A percentile compares a stretch with the other conserved stretches of the same genome.
Conservation (phyloP, 768 basidiomycete species). For the Tephrocybe sp. region DNA sequence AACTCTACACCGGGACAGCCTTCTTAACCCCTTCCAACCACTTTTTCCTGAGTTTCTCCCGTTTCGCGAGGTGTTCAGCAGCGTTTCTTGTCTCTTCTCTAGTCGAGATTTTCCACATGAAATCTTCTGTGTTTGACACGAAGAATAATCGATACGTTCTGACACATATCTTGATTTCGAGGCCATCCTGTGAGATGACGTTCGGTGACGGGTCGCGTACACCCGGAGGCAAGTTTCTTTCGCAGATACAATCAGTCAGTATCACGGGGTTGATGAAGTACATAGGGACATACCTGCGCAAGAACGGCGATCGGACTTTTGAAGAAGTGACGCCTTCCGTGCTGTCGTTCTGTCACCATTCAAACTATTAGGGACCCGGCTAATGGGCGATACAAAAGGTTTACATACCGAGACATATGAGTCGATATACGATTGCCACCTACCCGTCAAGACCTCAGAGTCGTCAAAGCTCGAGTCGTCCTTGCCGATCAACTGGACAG, state of each 20-base stretch:
- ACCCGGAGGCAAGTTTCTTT: conserved; percentile 39
- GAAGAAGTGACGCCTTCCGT: conserved; percentile 51
- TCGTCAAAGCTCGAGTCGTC: conserved; percentile 77
- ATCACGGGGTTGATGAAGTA: not conserved
- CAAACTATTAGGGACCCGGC: not conserved
- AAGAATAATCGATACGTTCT: conserved; percentile 82
- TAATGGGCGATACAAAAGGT: not conserved
- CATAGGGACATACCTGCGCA: conserved; percentile 53
- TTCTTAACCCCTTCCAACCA: conserved; percentile 33
- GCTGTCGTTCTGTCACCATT: conserved; percentile 46
- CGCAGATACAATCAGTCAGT: conserved; percentile 4
- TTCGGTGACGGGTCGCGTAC: conserved; percentile 40
- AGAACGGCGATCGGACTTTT: conserved; percentile 58
- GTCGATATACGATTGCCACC: conserved; percentile 82
- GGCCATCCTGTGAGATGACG: conserved; percentile 51
- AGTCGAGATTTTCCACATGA: conserved; percentile 47
- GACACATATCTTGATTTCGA: conserved; percentile 86
- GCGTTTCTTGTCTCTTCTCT: conserved; percentile 39
- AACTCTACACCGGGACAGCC: not conserved
- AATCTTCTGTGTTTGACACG: conserved; percentile 67
- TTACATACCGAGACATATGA: conserved; percentile 65
- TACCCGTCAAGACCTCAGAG: conserved; percentile 69
- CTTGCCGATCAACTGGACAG: conserved; percentile 76
- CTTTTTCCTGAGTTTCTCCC: conserved; percentile 32
- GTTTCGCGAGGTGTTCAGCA: conserved; percentile 26